Conservation (phyloP, 768 basidiomycete genomes). For the Terana coerulea region DNA sequence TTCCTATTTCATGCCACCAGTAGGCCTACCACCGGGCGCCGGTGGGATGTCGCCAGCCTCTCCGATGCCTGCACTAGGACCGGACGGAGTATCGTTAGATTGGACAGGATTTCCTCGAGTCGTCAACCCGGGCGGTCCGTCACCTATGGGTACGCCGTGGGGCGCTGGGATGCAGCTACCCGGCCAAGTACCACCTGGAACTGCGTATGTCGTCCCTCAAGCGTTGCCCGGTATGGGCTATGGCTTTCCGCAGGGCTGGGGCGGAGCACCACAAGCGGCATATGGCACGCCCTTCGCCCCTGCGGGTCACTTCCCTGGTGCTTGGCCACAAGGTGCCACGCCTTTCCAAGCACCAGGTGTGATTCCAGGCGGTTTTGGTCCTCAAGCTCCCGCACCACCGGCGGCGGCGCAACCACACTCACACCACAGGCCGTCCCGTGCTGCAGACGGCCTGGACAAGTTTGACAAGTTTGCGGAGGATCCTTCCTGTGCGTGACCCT, state of each 20-base stretch:
- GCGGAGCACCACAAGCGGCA: not conserved
- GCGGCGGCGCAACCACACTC: not conserved
- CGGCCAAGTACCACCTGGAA: not conserved
- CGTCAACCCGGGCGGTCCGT: conserved; percentile 5
- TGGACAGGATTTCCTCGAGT: conserved; percentile 27
- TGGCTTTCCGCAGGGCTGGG: not conserved
- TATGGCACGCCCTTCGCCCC: conserved; percentile 5
- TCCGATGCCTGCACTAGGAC: conserved; percentile 14
- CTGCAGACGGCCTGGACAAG: conserved; percentile 27
- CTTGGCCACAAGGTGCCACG: conserved; percentile 4
- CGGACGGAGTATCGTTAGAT: conserved; percentile 26
- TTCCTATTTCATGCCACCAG: conserved; percentile 31
- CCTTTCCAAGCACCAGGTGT: not conserved
- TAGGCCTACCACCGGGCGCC: conserved; percentile 21
- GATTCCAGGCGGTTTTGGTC: conserved; percentile 5
- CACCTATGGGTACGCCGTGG: conserved; percentile 16
- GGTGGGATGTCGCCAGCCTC: conserved; percentile 7
- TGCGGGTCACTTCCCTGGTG: conserved; percentile 3
- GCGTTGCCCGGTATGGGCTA: not conserved
- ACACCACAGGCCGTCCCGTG: conserved; percentile 22
- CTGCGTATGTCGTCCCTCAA: too few species aligned
- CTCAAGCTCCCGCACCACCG: conserved; percentile 3
- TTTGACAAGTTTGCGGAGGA: conserved; percentile 38
- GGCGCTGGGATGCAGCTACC: conserved; percentile 1
- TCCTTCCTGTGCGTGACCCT: conserved; percentile 34